phyloP scores from a whole-genome alignment of 2,329 filamentous ascomycete species.

The Penicillium italicum region DNA sequence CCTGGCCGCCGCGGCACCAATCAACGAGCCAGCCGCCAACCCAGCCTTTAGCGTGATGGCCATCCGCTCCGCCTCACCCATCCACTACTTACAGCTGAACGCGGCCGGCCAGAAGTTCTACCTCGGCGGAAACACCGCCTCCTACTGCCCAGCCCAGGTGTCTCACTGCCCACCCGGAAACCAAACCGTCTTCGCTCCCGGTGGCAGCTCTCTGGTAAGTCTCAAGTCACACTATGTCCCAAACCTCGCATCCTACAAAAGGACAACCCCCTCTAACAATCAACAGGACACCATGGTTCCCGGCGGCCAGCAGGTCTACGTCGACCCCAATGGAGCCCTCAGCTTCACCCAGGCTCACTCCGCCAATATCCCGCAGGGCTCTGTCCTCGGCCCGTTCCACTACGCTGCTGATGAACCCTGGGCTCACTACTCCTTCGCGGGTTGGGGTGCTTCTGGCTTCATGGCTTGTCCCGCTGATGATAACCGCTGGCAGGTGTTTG shows the following conservation, averaged over 20 bases:
- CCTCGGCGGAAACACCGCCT: conserved; percentile 46
- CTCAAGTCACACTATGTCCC: conserved; percentile 8
- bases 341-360: conserved; percentile 59
- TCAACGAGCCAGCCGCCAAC: conserved; percentile 9
- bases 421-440: conserved; percentile 32
- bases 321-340: conserved; percentile 53
- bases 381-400: conserved; percentile 50
- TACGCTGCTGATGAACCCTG: conserved; percentile 31
- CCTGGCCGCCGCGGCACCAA: conserved; percentile 26
- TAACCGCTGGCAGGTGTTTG: conserved; percentile 43
- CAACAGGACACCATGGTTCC: conserved; percentile 53
- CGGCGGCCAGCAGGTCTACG: conserved; percentile 61
- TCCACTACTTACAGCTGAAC: conserved; percentile 49
- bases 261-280: conserved; percentile 19
- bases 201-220: conserved; percentile 36
- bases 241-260: background rate
- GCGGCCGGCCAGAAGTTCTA: conserved; percentile 51
- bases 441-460: conserved; percentile 40
- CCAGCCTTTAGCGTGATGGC: conserved; percentile 45
- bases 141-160: conserved; percentile 49
- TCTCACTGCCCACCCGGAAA: conserved; percentile 47
- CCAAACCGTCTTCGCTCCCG: conserved; percentile 46
- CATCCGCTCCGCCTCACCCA: conserved; percentile 46
- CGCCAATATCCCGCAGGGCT: conserved; percentile 49
- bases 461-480: conserved; percentile 43